Base-by-base conservation (phyloP, 352 stramenopile genomes). In the Phytophthora uliginosa region DNA sequence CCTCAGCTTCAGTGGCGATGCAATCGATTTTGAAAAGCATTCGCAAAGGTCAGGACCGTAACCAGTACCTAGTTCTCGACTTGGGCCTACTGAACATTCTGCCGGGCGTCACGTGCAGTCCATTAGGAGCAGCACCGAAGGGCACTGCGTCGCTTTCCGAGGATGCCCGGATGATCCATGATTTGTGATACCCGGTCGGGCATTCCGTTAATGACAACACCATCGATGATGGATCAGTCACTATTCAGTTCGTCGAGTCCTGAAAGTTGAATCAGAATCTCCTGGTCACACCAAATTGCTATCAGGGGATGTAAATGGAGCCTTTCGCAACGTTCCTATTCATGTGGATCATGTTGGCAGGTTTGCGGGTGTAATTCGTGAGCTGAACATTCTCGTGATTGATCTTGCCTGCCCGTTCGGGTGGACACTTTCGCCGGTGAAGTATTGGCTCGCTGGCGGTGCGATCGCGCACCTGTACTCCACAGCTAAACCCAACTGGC, bases 381-480 rank as follows among this genome's bases (percentile, higher is more conserved):
- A 73, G 50, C 20, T 63, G 4, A 22, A 54, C 1, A 7, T 68
- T 26, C 18, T 73, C 7, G 34, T 68, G 9, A 68, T 68, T 42
- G 51, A 68, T 50, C 48, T 73, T 10, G 56, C 40, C 3, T 73
- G 52, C 47, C 66, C 52, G 2, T 68, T 73, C 22, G 66, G 59
- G 6, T 69, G 53, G 59, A 60, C 51, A 26, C 34, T 69, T 4
- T 73, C 66, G 1, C 66, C 59, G 1, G 34, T 52, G 28, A 18
- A 69, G 1, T 66, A 71, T 52, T 63, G 40, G 59, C 60, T n/a
- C 4, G 40, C 59, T 18, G 59, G 26, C 2, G 3, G 26, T 31
- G 26, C 26, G 26, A 31, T 31, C 26, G 26, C 26, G 7, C 26
- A 31, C 26, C 26, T 31, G 7, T 31, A 31, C 26, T 31, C 26